Percentiles rank a stretch among this genome's conserved stretches.
phyloP scores from a whole-genome alignment of 208 protist genomes.

The Balamuthia mandrillaris region DNA sequence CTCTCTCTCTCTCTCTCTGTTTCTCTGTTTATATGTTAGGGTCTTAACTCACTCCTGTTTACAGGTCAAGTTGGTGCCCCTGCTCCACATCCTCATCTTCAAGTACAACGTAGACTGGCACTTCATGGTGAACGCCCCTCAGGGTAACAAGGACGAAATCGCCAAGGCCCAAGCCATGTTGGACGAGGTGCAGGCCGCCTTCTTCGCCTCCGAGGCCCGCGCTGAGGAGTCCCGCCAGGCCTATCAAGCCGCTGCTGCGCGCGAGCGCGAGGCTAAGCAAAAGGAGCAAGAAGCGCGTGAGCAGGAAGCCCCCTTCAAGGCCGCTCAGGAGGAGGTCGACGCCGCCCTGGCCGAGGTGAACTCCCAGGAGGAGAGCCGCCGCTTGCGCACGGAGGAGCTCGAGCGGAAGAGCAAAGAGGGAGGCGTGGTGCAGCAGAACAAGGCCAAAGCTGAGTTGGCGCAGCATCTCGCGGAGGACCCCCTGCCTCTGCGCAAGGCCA shows the following conservation, averaged over 20 bases:
- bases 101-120: conserved; percentile 23
- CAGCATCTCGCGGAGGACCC: not conserved
- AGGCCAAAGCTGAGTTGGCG: conserved; percentile 19
- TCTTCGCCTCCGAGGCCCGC: not conserved
- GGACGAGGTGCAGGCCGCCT: not conserved
- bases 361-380: not conserved
- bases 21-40: no score
- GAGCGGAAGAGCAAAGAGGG: not conserved
- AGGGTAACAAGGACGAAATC: conserved; percentile 48
- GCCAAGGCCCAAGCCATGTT: conserved; percentile 25
- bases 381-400: conserved; percentile 4
- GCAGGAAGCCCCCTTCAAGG: not conserved
- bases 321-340: conserved; percentile 14
- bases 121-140: conserved; percentile 31
- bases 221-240: no score
- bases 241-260: not conserved
- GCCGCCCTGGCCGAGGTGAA: not conserved
- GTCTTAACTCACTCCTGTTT: no score
- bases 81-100: conserved; percentile 3
- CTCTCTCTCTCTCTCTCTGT: no score
- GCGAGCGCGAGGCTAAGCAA: not conserved
- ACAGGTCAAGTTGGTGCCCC: not conserved
- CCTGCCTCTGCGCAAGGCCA: not conserved
- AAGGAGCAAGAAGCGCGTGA: not conserved
- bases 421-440: not conserved